Evolutionary conservation across 1,284 basidiomycete genomes (phyloP).

Genomic region (Sanguinoderma infundibulare): DNA sequence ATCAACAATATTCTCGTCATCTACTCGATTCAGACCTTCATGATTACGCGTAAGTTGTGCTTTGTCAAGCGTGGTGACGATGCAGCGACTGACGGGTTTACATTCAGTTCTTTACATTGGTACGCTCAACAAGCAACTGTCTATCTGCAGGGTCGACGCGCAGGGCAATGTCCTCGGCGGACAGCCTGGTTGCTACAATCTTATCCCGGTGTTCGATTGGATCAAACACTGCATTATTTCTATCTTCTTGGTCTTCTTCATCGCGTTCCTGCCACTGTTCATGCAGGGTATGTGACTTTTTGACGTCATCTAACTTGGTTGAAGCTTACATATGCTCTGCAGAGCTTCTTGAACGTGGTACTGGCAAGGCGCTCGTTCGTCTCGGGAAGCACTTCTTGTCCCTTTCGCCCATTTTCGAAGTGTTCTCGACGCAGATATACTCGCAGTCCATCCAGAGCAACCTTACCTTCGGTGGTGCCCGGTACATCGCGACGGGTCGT

Average conservation of each 20-base stretch:
- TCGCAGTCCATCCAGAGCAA: conserved; percentile 95
- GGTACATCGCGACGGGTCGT: conserved; percentile 96
- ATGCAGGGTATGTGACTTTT: conserved; percentile 73
- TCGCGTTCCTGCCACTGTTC: conserved; percentile 94
- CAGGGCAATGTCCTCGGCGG: conserved; percentile 80
- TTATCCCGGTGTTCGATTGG: conserved; percentile 95
- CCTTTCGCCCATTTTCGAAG: conserved; percentile 93
- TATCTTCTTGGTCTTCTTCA: conserved; percentile 97
- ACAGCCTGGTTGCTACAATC: conserved; percentile 91
- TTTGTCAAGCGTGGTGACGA: neutral
- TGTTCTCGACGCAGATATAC: conserved; percentile 97
- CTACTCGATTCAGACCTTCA: conserved; percentile 94
- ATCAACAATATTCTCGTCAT: conserved; percentile 99
- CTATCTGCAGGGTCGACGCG: conserved; percentile 85
- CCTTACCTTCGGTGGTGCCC: conserved; percentile 93
- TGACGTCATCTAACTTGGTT: neutral
- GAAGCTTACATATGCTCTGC: conserved; percentile 9
- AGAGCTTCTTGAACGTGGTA: conserved; percentile 95
- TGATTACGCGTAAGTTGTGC: conserved; percentile 76
- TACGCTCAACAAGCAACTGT: conserved; percentile 89
- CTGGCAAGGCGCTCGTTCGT: conserved; percentile 91
- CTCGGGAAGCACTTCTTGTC: conserved; percentile 95
- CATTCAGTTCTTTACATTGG: conserved; percentile 85
- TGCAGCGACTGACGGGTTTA: conserved; percentile 23
- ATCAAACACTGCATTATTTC: conserved; percentile 94